Base-by-base conservation (phyloP, 805 yeast species). In the Candida nanaspora region DNA sequence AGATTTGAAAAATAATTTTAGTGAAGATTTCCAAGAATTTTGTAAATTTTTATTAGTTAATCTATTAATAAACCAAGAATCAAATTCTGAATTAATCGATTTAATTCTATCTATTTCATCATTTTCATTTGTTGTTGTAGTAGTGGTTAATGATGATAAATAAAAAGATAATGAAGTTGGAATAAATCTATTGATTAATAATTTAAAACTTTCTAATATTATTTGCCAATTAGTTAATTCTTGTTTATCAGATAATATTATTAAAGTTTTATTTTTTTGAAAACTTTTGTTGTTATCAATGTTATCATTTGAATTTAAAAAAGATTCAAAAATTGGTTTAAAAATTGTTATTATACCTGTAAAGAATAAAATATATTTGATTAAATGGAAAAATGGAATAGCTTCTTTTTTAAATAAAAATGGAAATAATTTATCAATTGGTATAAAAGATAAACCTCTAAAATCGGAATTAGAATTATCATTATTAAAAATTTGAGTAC, bases 371-470 rank as follows among this genome's bases (percentile, higher is more conserved):
- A 48, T 16, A 14, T 48, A n/a, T 35, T 41, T 38, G 33, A 50
- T 22, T 22, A 49, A 40, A 36, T 39, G 20, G 23, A 46, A 19
- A 1, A 48, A 18, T n/a, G 36, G 39, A 9, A 39, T 20, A n/a
- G 47, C 46, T 21, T 43, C 38, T 5, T 51, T 50, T 2, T 49
- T 43, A 11, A 30, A 42, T 10, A 58, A 36, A 19, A 50, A n/a
- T 2, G 62, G 61, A 34, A 56, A 53, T 8, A 55, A 6, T 18
- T 47, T 40, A 14, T 26, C 13, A 5, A 49, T 43, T 4, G 61
- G 62, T 5, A 59, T 30, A 27, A 51, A 44, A 1, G 57, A 45
- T 15, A 59, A 46, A 2, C 60, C 62, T 41, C 49, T 55, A 35
- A 34, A 55, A 28, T 50, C 49, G 8, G 35, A 32, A 15, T 38